Percentiles rank a stretch among this genome's conserved stretches.
phyloP scores from a whole-genome alignment of 2,329 filamentous ascomycete species.

The Stemphylium beticola region DNA sequence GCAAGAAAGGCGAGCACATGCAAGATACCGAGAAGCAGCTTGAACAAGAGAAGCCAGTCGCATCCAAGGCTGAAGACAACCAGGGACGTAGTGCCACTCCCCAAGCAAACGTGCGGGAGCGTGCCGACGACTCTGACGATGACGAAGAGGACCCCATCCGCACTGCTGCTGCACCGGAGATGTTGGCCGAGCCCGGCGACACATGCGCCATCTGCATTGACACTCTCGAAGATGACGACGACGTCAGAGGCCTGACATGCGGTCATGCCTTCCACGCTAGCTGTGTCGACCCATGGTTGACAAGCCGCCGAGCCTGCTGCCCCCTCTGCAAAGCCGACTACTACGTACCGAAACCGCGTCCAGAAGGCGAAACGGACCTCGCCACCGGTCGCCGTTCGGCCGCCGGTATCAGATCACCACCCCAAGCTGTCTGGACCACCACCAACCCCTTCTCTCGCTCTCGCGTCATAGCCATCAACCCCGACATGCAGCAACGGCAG shows the following conservation, averaged over 20 bases:
- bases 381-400: conserved; percentile 37
- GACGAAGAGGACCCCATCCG: conserved; percentile 83
- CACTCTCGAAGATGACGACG: conserved; percentile 90
- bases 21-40: conserved; percentile 31
- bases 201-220: conserved; percentile 97
- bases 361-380: conserved; percentile 58
- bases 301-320: conserved; percentile 90
- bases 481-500: conserved; percentile 16
- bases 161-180: conserved; percentile 79
- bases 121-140: conserved; percentile 65
- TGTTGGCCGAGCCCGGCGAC: conserved; percentile 82
- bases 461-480: conserved; percentile 37
- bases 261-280: conserved; percentile 98
- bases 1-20: conserved; percentile 20
- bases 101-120: conserved; percentile 30
- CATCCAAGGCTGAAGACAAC: conserved; percentile 34
- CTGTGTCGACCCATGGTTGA: conserved; percentile 96
- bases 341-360: conserved; percentile 88
- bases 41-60: conserved; percentile 13
- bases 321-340: conserved; percentile 98
- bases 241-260: conserved; percentile 90
- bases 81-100: conserved; percentile 28
- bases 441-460: conserved; percentile 43
- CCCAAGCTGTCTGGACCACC: conserved; percentile 41
- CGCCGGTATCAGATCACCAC: conserved; percentile 41